Percentiles rank a stretch among this genome's conserved stretches.
These are phyloP conservation scores for Paradendryphiella salina DNA, from an alignment of 2,329 filamentous ascomycete species.

Conservation along the genomic window DNA sequence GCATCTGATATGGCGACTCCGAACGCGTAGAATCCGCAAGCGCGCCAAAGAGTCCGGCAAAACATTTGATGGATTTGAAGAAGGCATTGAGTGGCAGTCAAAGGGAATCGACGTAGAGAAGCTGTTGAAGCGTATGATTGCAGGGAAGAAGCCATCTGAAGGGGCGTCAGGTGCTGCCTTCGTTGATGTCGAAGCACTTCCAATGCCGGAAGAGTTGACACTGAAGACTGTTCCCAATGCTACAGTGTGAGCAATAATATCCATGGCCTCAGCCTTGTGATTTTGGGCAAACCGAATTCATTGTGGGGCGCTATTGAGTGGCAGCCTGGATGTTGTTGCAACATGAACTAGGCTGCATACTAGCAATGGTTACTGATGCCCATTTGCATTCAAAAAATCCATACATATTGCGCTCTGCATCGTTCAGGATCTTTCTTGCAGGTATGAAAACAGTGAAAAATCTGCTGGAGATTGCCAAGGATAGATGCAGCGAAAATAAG, in stretches of 20 bases:
- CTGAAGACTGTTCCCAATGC: slow-evolving; percentile 18
- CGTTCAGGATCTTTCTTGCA: too few relatives aligned
- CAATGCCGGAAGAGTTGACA: neutral
- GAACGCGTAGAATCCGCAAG: slow-evolving; percentile 55
- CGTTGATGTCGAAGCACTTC: neutral
- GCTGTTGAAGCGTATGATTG: slow-evolving; percentile 11
- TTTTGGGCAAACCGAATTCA: too few relatives aligned
- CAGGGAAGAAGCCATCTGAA: neutral
- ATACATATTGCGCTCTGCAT: too few relatives aligned
- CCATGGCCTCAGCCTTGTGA: too few relatives aligned
- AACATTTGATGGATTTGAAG: slow-evolving; percentile 55
- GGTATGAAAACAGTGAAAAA: too few relatives aligned
- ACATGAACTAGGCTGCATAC: too few relatives aligned
- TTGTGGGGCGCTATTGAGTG: too few relatives aligned
- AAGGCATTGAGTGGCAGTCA: slow-evolving; percentile 38
- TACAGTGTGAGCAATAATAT: slow-evolving; percentile 16
- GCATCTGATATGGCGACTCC: slow-evolving; percentile 60
- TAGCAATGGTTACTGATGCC: too few relatives aligned
- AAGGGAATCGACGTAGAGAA: slow-evolving; percentile 27
- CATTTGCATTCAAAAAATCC: too few relatives aligned
- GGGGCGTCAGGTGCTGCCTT: neutral
- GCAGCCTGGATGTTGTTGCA: too few relatives aligned
- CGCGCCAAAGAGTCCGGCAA: slow-evolving; percentile 49
- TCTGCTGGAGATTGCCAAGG: too few relatives aligned
- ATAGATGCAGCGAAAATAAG: too few relatives aligned